Base-by-base conservation (phyloP, 495 filamentous ascomycete species). In the Penicillium desertorum region DNA sequence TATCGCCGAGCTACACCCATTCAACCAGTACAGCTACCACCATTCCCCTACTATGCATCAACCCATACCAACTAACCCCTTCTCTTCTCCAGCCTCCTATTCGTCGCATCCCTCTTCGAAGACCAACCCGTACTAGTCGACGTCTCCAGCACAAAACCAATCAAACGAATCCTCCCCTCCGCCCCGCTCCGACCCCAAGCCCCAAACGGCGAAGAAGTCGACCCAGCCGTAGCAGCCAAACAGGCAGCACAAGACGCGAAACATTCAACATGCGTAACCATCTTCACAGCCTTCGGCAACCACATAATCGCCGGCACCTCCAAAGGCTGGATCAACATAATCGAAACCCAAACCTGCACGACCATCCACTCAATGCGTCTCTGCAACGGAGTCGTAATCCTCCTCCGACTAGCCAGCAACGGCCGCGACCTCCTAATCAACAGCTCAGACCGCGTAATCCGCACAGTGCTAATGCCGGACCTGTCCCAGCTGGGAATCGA, bases 261-360 rank as follows among this genome's bases (percentile, higher is more conserved):
- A 62, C 89, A 94, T 63, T 88, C 90, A 48, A 96, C 94, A 1
- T 97, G 92, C 30, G 90, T 90, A 10, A 88, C 91, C 1, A 81
- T 96, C 29, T 99, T 96, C 76, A 92, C 89, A 0, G 82, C 83
- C 0, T 78, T 86, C 2, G 94, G 94, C 20, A 86, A 91, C 46
- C 88, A 96, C 70, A 88, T 99, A 30, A 79, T 98, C 19, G 84
- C 92, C 1, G 94, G 91, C 8, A 98, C 94, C 5, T 96, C 86
- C 54, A 96, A 96, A 71, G 94, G 94, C 29, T 94, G 91, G 81
- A 79, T 97, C 58, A 98, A 98, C 70, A 89, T 99, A 46, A 94
- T 97, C 70, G 87, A 90, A 61, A 88, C 90, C 5, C 79, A 82
- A 48, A 88, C 86, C 0, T 85, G 80, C 65, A 81, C 88, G 48